These are phyloP conservation scores for Diplodia corticola DNA, from an alignment of 2,329 filamentous ascomycete species.

Conservation along the genomic window DNA sequence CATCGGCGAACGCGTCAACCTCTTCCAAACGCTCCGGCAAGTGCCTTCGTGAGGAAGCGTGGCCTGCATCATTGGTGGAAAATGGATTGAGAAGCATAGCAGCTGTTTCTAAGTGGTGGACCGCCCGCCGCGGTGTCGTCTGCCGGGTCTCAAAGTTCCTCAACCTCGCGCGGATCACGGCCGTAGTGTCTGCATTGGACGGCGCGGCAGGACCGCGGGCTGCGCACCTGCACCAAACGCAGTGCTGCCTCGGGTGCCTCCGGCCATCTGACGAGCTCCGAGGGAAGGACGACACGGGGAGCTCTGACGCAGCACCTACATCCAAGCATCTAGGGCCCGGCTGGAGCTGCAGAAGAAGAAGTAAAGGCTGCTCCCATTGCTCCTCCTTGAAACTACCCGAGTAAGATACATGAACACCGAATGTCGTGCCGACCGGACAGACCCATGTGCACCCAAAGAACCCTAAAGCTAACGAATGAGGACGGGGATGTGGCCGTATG, in stretches of 20 bases:
- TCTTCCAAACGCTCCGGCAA: slow-evolving; percentile 1
- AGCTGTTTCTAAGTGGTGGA: slow-evolving; percentile 18
- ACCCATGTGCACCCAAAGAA: slow-evolving; percentile 14
- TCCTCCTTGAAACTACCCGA: slow-evolving; percentile 20
- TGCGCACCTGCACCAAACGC: slow-evolving; percentile 1
- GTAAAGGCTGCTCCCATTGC: slow-evolving; percentile 4
- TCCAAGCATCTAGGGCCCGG: not conserved
- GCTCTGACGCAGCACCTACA: not conserved
- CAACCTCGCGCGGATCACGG: slow-evolving; percentile 16
- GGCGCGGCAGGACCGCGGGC: slow-evolving; percentile 2
- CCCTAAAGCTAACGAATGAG: slow-evolving; percentile 10
- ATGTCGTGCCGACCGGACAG: slow-evolving; percentile 14
- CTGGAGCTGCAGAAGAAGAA: slow-evolving; percentile 1
- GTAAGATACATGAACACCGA: slow-evolving; percentile 20
- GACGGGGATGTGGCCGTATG: not conserved
- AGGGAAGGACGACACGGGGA: slow-evolving; percentile 4
- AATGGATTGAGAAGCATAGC: not conserved
- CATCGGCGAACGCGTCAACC: slow-evolving; percentile 17
- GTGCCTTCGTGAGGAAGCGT: slow-evolving; percentile 5
- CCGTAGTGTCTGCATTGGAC: slow-evolving; percentile 18
- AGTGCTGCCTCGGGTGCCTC: slow-evolving; percentile 5
- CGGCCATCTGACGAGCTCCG: slow-evolving; percentile 5
- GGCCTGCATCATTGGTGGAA: slow-evolving; percentile 14
- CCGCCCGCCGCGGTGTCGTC: not conserved
- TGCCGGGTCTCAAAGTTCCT: slow-evolving; percentile 1